Conservation (phyloP, 2,329 filamentous ascomycete species). For the Pseudohalonectria lignicola region DNA sequence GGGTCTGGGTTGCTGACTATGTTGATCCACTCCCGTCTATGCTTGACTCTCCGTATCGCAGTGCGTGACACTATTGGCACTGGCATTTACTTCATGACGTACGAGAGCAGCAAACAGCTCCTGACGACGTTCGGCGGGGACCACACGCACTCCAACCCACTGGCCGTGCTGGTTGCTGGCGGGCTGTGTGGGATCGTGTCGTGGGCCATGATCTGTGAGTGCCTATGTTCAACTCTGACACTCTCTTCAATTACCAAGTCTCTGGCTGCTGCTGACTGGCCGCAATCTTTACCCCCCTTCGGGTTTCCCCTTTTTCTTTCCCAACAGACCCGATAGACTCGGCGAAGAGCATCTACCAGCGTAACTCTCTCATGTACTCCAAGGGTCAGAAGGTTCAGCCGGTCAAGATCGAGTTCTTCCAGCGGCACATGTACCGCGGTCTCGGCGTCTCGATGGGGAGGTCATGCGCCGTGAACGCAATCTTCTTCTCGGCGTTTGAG, state of each 20-base stretch:
- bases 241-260: too few relatives aligned
- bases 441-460: constrained; percentile 74
- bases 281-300: constrained; percentile 23
- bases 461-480: constrained; percentile 73
- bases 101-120: constrained; percentile 76
- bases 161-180: constrained; percentile 68
- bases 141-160: constrained; percentile 63
- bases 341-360: constrained; percentile 77
- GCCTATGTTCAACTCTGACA: too few relatives aligned
- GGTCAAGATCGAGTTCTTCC: constrained; percentile 70
- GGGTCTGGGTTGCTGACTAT: not conserved
- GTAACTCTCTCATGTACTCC: constrained; percentile 63
- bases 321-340: constrained; percentile 64
- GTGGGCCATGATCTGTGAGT: constrained; percentile 66
- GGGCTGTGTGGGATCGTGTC: constrained; percentile 75
- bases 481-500: constrained; percentile 85
- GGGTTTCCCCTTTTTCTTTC: too few relatives aligned
- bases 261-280: constrained; percentile 4
- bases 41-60: too few relatives aligned
- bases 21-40: too few relatives aligned
- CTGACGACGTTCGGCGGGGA: constrained; percentile 64
- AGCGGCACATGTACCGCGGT: constrained; percentile 69
- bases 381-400: constrained; percentile 52
- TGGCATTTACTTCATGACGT: constrained; percentile 79
- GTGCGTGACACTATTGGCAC: constrained; percentile 78